A percentile compares a stretch with the other conserved stretches of the same genome.
Evolutionary conservation across 148 eudicot genomes (phyloP).

Genomic region (Rhododendron henanense): DNA sequence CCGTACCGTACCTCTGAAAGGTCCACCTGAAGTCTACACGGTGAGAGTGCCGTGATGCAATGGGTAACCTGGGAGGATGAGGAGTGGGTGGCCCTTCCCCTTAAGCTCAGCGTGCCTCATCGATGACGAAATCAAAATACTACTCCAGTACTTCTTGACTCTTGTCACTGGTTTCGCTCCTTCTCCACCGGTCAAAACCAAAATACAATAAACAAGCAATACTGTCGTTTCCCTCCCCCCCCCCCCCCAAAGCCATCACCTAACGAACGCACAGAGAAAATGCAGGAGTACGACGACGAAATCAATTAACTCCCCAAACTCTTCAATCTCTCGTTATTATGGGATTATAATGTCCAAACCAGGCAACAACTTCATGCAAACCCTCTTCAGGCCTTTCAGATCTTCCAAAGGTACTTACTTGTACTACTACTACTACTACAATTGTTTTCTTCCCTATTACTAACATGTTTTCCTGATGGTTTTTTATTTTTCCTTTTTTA

Average conservation of each 20-base stretch:
- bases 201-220: background rate
- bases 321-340: slow-evolving; percentile 8
- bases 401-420: slow-evolving; percentile 27
- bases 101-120: background rate
- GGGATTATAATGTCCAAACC: slow-evolving; percentile 32
- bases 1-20: too few relatives aligned
- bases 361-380: slow-evolving; percentile 23
- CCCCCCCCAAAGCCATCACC: background rate
- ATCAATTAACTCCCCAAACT: background rate
- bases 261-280: background rate
- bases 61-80: background rate
- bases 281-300: background rate
- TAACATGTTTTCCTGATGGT: background rate
- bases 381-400: slow-evolving; percentile 42
- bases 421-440: background rate
- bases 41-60: background rate
- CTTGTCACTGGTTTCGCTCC: too few relatives aligned
- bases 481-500: background rate
- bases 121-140: background rate
- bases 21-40: too few relatives aligned
- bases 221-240: background rate
- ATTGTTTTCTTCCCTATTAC: background rate
- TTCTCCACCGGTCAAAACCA: background rate
- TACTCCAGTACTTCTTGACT: background rate
- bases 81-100: too few relatives aligned